Evolutionary conservation across 192 early-diverging fungal species (phyloP).

Genomic region (Thamnidium elegans): DNA sequence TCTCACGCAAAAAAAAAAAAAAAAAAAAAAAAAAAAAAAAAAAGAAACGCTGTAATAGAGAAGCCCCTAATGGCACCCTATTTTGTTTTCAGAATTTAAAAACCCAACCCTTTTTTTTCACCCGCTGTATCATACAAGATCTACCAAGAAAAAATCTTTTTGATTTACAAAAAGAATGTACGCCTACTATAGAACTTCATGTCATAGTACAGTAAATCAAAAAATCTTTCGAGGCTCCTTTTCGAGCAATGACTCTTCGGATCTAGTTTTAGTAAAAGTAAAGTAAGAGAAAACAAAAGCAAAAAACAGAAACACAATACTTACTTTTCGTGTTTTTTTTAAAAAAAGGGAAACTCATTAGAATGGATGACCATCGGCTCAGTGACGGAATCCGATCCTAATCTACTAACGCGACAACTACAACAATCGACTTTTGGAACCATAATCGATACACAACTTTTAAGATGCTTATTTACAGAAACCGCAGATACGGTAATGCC

Average conservation of each 20-base stretch:
- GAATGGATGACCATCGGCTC: not conserved
- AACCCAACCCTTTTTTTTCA: too few species aligned
- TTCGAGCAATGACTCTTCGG: not conserved
- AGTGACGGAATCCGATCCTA: not conserved
- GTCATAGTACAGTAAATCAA: constrained; percentile 12
- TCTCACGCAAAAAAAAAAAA: too few species aligned
- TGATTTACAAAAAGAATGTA: not conserved
- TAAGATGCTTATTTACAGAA: constrained; percentile 8
- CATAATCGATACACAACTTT: constrained; percentile 7
- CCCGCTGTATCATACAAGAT: too few species aligned
- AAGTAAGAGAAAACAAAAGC: not conserved
- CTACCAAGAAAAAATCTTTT: too few species aligned
- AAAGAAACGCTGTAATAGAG: too few species aligned
- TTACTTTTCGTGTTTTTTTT: not conserved
- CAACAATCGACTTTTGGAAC: constrained; percentile 21
- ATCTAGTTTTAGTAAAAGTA: constrained; percentile 12
- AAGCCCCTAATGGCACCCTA: too few species aligned
- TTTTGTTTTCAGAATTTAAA: too few species aligned
- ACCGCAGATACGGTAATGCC: not conserved
- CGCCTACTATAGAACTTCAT: constrained; percentile 11
- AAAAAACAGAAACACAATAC: not conserved
- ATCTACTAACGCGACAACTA: not conserved
- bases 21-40: too few species aligned
- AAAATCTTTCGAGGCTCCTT: not conserved
- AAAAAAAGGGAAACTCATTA: constrained; percentile 1